phyloP scores from a whole-genome alignment of 495 filamentous ascomycete genomes.

The Penicillium lividum region DNA sequence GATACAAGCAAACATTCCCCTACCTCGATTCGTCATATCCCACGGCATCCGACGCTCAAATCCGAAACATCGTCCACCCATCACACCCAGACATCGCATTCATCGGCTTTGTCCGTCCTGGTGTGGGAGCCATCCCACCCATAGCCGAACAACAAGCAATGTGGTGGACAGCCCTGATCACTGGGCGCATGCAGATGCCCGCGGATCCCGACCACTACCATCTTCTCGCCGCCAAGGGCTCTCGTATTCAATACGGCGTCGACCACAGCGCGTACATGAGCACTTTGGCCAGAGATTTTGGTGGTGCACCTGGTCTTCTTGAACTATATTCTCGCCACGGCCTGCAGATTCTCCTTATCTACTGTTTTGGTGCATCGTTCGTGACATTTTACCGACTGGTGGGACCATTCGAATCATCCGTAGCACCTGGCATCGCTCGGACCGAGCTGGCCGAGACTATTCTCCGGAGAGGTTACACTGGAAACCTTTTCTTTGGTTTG shows the following conservation, averaged over 20 bases:
- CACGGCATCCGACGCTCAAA: constrained; percentile 19
- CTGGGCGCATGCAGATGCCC: constrained; percentile 15
- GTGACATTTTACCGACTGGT: constrained; percentile 19
- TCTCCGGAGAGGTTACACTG: constrained; percentile 12
- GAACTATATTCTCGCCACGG: constrained; percentile 19
- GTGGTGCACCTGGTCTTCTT: constrained; percentile 13
- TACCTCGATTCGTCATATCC: constrained; percentile 20
- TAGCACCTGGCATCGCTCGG: constrained; percentile 17
- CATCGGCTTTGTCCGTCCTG: constrained; percentile 22
- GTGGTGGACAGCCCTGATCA: constrained; percentile 20
- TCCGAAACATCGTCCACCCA: constrained; percentile 18
- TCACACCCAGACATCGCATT: constrained; percentile 19
- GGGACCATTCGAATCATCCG: constrained; percentile 17
- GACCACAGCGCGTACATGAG: constrained; percentile 23
- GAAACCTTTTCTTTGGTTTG: constrained; percentile 18
- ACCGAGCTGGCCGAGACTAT: constrained; percentile 19
- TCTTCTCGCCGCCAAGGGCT: constrained; percentile 12
- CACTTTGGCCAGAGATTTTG: constrained; percentile 17
- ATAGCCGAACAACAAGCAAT: constrained; percentile 20
- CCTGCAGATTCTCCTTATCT: constrained; percentile 11
- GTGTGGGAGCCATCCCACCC: constrained; percentile 20
- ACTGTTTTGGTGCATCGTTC: constrained; percentile 20
- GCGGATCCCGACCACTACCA: constrained; percentile 17
- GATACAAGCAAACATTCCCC: constrained; percentile 21
- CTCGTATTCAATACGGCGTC: constrained; percentile 19